Conservation (phyloP, 768 basidiomycete genomes). For the Mycena pura region DNA sequence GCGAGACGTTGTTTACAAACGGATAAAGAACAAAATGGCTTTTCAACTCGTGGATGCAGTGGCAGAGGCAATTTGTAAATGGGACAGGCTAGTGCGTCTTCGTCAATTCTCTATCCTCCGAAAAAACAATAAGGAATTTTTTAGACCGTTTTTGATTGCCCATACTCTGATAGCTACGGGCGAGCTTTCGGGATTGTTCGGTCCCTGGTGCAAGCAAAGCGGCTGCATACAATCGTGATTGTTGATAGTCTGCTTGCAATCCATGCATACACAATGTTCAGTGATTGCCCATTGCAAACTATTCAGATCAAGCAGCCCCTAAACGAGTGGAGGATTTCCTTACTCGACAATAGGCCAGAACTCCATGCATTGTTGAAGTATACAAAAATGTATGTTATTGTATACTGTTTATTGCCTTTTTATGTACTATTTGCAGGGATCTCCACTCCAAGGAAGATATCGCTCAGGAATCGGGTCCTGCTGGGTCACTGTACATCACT, state of each 20-base stretch:
- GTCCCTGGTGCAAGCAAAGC: neutral
- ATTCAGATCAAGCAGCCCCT: neutral
- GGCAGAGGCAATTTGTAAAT: neutral
- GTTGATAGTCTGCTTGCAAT: neutral
- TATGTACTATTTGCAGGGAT: neutral
- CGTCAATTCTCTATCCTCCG: neutral
- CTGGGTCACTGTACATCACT: neutral
- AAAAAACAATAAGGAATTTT: too few relatives aligned
- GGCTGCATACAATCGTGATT: neutral
- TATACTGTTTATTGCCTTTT: neutral
- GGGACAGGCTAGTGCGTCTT: constrained; percentile 7
- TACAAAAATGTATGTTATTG: neutral
- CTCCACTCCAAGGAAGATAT: neutral
- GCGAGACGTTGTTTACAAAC: neutral
- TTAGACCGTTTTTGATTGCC: neutral
- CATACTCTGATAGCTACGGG: neutral
- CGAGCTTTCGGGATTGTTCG: neutral
- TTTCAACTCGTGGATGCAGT: neutral
- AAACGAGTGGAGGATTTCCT: neutral
- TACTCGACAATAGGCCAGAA: neutral
- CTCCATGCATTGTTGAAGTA: neutral
- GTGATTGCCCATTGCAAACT: neutral
- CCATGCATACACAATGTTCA: neutral
- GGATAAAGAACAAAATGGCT: neutral
- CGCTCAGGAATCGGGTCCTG: neutral